Conservation (phyloP, 108 stramenopile species). For the Pseudonitzschia multiseries region DNA sequence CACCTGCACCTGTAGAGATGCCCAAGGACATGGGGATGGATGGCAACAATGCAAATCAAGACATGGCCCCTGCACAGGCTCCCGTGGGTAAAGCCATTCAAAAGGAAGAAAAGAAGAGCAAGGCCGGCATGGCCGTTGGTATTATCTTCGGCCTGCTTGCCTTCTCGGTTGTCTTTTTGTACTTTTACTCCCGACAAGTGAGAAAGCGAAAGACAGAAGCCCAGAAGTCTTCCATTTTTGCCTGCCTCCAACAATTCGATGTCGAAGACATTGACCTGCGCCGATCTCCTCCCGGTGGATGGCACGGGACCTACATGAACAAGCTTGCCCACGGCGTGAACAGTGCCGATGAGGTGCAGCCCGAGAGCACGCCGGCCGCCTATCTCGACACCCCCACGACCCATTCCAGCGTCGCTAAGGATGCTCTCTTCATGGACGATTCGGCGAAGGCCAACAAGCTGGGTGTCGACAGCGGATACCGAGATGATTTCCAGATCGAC, state of each 20-base stretch:
- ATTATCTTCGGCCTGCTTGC: slow-evolving; percentile 6
- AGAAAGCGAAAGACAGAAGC: slow-evolving; percentile 14
- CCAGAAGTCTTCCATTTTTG: slow-evolving; percentile 34
- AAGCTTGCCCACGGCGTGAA: slow-evolving; percentile 47
- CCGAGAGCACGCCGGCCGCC: neutral
- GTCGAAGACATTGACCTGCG: slow-evolving; percentile 58
- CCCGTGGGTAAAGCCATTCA: neutral
- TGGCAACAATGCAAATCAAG: too few species aligned
- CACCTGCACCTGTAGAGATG: too few species aligned
- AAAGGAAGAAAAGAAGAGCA: neutral
- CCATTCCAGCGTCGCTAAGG: slow-evolving; percentile 30
- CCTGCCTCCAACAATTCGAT: slow-evolving; percentile 49
- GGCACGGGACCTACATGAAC: slow-evolving; percentile 59
- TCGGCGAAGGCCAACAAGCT: slow-evolving; percentile 14
- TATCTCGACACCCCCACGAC: slow-evolving; percentile 26
- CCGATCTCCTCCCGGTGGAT: slow-evolving; percentile 58
- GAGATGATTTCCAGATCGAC: slow-evolving; percentile 4
- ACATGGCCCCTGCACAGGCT: neutral
- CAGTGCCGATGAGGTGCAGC: slow-evolving; percentile 16
- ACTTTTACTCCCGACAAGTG: neutral
- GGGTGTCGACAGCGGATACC: slow-evolving; percentile 18
- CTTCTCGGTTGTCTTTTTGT: neutral
- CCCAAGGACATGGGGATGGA: too few species aligned
- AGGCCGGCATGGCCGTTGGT: neutral
- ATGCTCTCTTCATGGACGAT: slow-evolving; percentile 36